Percentiles rank a stretch among this genome's conserved stretches.
Conservation (phyloP, 805 yeast genomes). For the Saccharomyces jurei region DNA sequence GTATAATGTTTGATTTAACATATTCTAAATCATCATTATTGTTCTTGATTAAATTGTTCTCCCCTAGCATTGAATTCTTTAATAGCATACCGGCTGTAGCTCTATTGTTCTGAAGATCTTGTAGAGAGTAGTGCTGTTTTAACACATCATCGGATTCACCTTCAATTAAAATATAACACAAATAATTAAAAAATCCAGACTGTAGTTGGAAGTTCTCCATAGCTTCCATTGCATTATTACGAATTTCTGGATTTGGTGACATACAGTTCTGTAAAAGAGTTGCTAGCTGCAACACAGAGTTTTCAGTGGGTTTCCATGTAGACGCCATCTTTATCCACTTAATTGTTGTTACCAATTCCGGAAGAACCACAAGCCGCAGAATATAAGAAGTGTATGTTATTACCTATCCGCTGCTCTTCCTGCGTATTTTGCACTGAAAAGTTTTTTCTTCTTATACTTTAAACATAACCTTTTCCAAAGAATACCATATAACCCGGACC, state of each 20-base stretch:
- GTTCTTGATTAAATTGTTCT: constrained; percentile 24
- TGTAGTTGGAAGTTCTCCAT: constrained; percentile 59
- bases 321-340: constrained; percentile 22
- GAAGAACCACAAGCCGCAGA: neutral
- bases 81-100: constrained; percentile 85
- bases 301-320: constrained; percentile 61
- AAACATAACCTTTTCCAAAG: neutral
- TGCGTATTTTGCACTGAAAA: neutral
- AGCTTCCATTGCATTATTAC: constrained; percentile 66
- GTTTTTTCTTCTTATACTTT: neutral
- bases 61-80: constrained; percentile 61
- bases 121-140: constrained; percentile 11
- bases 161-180: constrained; percentile 61
- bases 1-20: constrained; percentile 36
- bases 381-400: neutral
- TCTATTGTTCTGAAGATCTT: constrained; percentile 33
- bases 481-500: neutral
- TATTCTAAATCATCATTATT: constrained; percentile 31
- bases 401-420: neutral
- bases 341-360: neutral
- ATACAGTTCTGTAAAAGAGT: constrained; percentile 64
- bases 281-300: constrained; percentile 55
- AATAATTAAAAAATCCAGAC: constrained; percentile 75
- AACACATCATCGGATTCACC: constrained; percentile 38
- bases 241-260: constrained; percentile 45